Evolutionary conservation across 768 basidiomycete genomes (phyloP), one percentile per base, ranked within the genome.

Genomic region (Tephrocybe rancida): DNA sequence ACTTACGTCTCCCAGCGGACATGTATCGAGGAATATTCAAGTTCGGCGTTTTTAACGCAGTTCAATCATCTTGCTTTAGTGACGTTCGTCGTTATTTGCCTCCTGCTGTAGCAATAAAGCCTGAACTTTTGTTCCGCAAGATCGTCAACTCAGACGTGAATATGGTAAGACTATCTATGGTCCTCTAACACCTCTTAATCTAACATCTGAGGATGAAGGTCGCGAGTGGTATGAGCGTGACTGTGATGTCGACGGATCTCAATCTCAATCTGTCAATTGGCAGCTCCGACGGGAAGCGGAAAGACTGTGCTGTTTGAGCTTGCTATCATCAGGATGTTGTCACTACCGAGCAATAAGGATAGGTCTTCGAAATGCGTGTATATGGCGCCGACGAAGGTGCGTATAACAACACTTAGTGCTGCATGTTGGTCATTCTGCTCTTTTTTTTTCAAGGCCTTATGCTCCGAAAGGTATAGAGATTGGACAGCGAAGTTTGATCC

Each of bases 301-400:
- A 98, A 98, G 70, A 99, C 97, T 0, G 92, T 90, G 8, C 71
- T 98, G 25, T 99, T 98, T 61, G 97, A 99, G 65, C 73, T 99
- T 13, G 84, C 90, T 2, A 90, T 98, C 49, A 83, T 98, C 46
- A 83, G 84, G 27, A 80, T 92, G 76, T 69, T 93, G 26, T 73
- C 73, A 46, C 69, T 79, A 45, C 70, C 74, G 7, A 62, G 69
- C 45, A 66, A 67, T 25, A 64, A 58, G 10, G 68, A 66, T 24
- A 66, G 72, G 24, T 56, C 67, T n/a, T 61, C 68, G 2, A 92
- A 91, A 72, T 89, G 88, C 57, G 84, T 99, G 14, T 99, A 99
- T 64, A 85, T 99, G 61, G 91, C 95, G 1, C 95, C 95, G 0
- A 95, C 93, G 1, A 96, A 95, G 78, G 93, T 88, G 41, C 35